These are phyloP conservation scores for Scedosporium dehoogii DNA, from an alignment of 2,329 filamentous ascomycete genomes.

Conservation along the genomic window DNA sequence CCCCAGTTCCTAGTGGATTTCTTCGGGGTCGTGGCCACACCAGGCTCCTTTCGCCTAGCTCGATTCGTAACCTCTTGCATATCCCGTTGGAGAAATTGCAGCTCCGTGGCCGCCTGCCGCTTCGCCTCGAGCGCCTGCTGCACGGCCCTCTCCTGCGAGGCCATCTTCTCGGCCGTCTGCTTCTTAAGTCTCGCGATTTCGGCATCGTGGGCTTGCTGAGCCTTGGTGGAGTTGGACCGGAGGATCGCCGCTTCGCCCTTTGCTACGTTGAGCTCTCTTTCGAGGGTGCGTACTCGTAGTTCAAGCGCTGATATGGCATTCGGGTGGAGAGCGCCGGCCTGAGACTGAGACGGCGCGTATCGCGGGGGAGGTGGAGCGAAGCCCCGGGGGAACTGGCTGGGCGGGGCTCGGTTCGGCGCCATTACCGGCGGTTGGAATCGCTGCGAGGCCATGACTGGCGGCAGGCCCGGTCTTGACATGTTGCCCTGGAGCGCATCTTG, in stretches of 20 bases:
- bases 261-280: slow-evolving; percentile 50
- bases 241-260: slow-evolving; percentile 66
- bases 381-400: slow-evolving; percentile 32
- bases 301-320: slow-evolving; percentile 37
- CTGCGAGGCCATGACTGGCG: slow-evolving; percentile 7
- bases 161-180: slow-evolving; percentile 51
- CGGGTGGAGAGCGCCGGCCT: slow-evolving; percentile 18
- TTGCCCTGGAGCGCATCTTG: neutral
- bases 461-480: slow-evolving; percentile 9
- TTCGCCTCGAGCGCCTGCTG: slow-evolving; percentile 57
- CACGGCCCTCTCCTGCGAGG: slow-evolving; percentile 52
- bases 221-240: slow-evolving; percentile 58
- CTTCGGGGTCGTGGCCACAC: slow-evolving; percentile 45
- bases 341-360: slow-evolving; percentile 23
- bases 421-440: slow-evolving; percentile 15
- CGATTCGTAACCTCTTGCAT: slow-evolving; percentile 47
- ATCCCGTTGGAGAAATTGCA: slow-evolving; percentile 65
- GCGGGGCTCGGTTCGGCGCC: slow-evolving; percentile 20
- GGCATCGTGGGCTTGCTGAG: slow-evolving; percentile 50
- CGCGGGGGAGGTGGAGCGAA: slow-evolving; percentile 15
- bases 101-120: slow-evolving; percentile 56
- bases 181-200: slow-evolving; percentile 53
- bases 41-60: slow-evolving; percentile 34
- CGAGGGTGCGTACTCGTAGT: slow-evolving; percentile 41
- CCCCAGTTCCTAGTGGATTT: slow-evolving; percentile 45